Conservation (phyloP, 345 rosid genomes). For the Euphorbia lathyris region DNA sequence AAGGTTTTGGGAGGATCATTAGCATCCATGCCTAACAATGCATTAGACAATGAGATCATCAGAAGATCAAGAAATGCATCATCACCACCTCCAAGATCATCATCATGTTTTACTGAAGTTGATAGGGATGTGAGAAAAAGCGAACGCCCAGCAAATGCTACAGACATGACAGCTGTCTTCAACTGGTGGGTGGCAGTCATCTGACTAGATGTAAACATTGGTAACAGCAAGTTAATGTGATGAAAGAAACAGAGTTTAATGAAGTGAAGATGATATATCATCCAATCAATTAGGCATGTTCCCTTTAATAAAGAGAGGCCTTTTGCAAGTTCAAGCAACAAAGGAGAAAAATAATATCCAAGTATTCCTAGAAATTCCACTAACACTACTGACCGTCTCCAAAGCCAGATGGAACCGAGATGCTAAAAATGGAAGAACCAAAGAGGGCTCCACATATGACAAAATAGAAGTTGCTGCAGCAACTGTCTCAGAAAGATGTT, state of each 20-base stretch:
- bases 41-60: constrained; percentile 83
- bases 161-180: constrained; percentile 94
- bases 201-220: constrained; percentile 68
- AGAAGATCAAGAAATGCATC: constrained; percentile 54
- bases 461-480: constrained; percentile 91
- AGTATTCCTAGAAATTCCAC: constrained; percentile 8
- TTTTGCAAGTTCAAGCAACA: neutral
- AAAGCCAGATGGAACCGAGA: constrained; percentile 91
- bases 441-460: constrained; percentile 91
- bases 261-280: constrained; percentile 3
- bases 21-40: constrained; percentile 98
- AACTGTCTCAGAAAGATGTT: constrained; percentile 96
- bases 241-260: constrained; percentile 17
- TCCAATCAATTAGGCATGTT: neutral
- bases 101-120: constrained; percentile 46
- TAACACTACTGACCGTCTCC: constrained; percentile 82
- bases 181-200: constrained; percentile 99
- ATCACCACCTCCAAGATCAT: constrained; percentile 50
- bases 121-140: constrained; percentile 71
- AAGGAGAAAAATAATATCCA: neutral
- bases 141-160: constrained; percentile 95
- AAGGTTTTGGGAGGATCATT: constrained; percentile 97
- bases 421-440: constrained; percentile 95
- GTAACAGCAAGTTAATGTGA: constrained; percentile 37
- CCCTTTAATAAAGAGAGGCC: neutral